Conservation (phyloP, 352 stramenopile species). For the Globisporangium acanthophoron region DNA sequence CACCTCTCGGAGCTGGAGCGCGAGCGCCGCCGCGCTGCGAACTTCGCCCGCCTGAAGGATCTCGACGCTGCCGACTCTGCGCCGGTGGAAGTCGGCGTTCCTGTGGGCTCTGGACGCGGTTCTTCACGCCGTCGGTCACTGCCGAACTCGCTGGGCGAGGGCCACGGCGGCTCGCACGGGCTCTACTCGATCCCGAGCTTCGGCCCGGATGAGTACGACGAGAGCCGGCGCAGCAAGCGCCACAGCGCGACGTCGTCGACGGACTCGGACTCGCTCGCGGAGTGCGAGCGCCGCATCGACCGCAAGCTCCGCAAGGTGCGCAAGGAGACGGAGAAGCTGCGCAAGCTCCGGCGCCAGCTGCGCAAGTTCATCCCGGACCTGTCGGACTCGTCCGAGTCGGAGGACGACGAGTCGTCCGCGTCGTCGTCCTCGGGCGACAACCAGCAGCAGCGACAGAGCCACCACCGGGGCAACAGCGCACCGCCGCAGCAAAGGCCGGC, state of each 20-base stretch:
- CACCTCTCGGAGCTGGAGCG: background rate
- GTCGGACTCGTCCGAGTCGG: conserved; percentile 26
- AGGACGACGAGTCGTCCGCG: conserved; percentile 12
- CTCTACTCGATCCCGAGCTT: background rate
- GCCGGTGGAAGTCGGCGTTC: background rate
- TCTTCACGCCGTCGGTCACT: background rate
- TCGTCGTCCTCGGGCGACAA: conserved; percentile 6
- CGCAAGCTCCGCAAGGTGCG: conserved; percentile 38
- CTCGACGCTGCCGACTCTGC: conserved; percentile 1
- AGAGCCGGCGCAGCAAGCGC: background rate
- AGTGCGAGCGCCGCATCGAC: conserved; percentile 39
- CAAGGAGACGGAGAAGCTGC: conserved; percentile 33
- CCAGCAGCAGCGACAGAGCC: background rate
- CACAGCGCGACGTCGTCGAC: conserved; percentile 1
- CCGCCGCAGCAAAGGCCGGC: too few species aligned
- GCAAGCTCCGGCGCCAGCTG: conserved; percentile 32
- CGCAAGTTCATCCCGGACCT: conserved; percentile 48
- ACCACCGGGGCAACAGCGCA: background rate
- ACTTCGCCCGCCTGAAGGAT: conserved; percentile 9
- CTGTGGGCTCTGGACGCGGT: background rate
- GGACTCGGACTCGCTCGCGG: conserved; percentile 17
- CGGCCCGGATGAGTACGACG: background rate
- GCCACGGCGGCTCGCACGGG: background rate
- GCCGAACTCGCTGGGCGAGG: background rate
- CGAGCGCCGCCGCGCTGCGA: conserved; percentile 4